These are phyloP conservation scores for Exserohilum turcica DNA, from an alignment of 2,329 filamentous ascomycete species.

Conservation along the genomic window DNA sequence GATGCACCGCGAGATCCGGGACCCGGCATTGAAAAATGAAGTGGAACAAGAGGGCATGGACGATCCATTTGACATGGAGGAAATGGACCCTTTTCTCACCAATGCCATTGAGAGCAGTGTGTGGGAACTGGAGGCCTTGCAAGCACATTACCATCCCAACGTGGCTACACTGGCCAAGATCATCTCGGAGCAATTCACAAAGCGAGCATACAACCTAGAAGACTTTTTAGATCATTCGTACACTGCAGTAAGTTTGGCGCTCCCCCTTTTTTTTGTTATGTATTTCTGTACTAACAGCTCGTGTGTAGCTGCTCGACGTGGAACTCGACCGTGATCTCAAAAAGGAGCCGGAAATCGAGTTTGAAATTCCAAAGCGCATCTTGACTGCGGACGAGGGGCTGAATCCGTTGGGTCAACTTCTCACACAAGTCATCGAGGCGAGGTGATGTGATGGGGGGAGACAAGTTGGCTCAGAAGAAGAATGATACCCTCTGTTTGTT, in stretches of 20 bases:
- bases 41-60: conserved; percentile 67
- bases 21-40: conserved; percentile 61
- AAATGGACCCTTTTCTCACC: conserved; percentile 83
- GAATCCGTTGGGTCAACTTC: conserved; percentile 38
- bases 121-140: conserved; percentile 92
- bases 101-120: conserved; percentile 87
- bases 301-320: conserved; percentile 75
- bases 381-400: conserved; percentile 57
- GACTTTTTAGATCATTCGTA: conserved; percentile 98
- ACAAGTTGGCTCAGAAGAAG: not conserved
- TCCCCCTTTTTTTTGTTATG: not conserved
- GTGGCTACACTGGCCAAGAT: conserved; percentile 93
- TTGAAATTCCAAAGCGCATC: conserved; percentile 87
- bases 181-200: conserved; percentile 95
- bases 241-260: conserved; percentile 71
- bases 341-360: conserved; percentile 88
- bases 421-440: conserved; percentile 38
- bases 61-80: conserved; percentile 78
- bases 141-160: conserved; percentile 95
- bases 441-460: conserved; percentile 17
- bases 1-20: conserved; percentile 78
- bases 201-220: conserved; percentile 91
- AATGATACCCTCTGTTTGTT: conserved; percentile 9
- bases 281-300: not conserved
- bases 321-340: conserved; percentile 84